phyloP scores from a whole-genome alignment of 257 asterid genomes.

The Rehmannia glutinosa region DNA sequence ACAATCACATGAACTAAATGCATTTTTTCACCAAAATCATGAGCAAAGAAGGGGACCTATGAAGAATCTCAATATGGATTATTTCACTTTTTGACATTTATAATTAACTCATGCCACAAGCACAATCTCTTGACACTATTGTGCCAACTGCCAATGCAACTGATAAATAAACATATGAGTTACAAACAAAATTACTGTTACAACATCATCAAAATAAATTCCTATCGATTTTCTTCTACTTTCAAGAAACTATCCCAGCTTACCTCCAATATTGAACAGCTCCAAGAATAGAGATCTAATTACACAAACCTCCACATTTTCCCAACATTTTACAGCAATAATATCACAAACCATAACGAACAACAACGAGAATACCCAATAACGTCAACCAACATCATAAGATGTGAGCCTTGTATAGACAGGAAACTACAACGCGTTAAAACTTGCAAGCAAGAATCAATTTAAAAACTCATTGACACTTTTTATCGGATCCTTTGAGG shows the following conservation, averaged over 20 bases:
- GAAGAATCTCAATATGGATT: background rate
- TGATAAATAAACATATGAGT: background rate
- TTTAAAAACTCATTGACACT: background rate
- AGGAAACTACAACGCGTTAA: too few relatives aligned
- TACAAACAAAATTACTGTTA: conserved; percentile 22
- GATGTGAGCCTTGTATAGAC: too few relatives aligned
- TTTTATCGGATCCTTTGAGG: conserved; percentile 62
- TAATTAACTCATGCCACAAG: background rate
- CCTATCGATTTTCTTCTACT: conserved; percentile 17
- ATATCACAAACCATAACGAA: conserved; percentile 15
- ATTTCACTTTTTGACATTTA: too few relatives aligned
- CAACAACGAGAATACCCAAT: background rate
- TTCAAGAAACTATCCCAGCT: conserved; percentile 17
- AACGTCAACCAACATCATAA: background rate
- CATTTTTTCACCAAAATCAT: too few relatives aligned
- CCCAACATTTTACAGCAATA: conserved; percentile 31
- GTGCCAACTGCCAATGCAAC: conserved; percentile 10
- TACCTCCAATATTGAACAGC: conserved; percentile 18
- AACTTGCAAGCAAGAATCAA: background rate
- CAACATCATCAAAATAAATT: conserved; percentile 24
- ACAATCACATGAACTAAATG: too few relatives aligned
- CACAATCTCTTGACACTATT: background rate
- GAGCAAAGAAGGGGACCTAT: too few relatives aligned
- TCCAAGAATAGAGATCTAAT: conserved; percentile 33
- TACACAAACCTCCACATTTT: conserved; percentile 38